Evolutionary conservation across 352 stramenopile species (phyloP).

Genomic region (Globisporangium spiculum): DNA sequence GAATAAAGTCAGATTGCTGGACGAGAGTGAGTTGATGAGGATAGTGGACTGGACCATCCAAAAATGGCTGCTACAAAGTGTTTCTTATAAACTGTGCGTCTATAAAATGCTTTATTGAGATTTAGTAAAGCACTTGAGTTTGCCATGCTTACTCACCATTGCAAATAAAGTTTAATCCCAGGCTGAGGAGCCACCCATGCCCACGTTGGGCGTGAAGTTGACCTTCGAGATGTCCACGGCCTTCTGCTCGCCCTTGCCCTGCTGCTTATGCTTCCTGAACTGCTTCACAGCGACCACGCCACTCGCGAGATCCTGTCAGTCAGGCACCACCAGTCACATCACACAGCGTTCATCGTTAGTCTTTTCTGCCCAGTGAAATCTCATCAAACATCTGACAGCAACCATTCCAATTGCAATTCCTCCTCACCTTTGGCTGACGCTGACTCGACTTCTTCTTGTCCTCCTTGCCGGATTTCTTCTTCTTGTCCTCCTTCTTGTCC

Average conservation of each 20-base stretch:
- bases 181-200: slow-evolving; percentile 62
- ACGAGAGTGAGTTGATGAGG: not conserved
- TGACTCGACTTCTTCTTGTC: slow-evolving; percentile 24
- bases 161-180: slow-evolving; percentile 39
- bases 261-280: slow-evolving; percentile 67
- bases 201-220: slow-evolving; percentile 62
- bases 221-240: slow-evolving; percentile 54
- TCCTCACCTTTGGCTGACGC: slow-evolving; percentile 40
- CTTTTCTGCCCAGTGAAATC: not conserved
- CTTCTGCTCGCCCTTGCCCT: slow-evolving; percentile 25
- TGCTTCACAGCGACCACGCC: slow-evolving; percentile 76
- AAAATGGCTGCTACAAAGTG: not conserved
- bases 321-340: slow-evolving; percentile 1
- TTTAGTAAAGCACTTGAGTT: not conserved
- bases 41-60: slow-evolving; percentile 8
- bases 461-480: slow-evolving; percentile 26
- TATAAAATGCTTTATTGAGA: not conserved
- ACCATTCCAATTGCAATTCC: not conserved
- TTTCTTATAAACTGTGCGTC: not conserved
- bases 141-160: not conserved
- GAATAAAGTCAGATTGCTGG: not conserved
- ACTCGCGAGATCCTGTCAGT: slow-evolving; percentile 52
- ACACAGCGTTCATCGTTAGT: not conserved
- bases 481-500: slow-evolving; percentile 27
- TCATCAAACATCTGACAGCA: not conserved